These are phyloP conservation scores for Abelmoschus esculentus DNA, from an alignment of 345 rosid genomes.

Conservation along the genomic window DNA sequence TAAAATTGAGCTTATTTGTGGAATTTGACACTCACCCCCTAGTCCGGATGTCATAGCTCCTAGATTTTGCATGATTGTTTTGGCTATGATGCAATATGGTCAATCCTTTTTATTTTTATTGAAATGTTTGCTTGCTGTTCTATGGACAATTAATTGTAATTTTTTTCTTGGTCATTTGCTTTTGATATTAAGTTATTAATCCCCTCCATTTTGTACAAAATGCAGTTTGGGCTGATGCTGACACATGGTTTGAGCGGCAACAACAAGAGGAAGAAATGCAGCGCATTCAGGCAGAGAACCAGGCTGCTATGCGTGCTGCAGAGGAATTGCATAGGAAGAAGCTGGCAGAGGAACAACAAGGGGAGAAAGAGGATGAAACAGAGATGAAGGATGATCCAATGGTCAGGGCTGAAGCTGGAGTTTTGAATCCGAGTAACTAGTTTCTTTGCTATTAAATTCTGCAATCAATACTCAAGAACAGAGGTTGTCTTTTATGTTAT, in stretches of 20 bases:
- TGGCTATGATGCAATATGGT: background rate
- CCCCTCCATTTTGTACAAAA: conserved; percentile 19
- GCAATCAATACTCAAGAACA: too few species aligned
- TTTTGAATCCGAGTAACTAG: conserved; percentile 26
- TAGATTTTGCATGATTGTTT: too few species aligned
- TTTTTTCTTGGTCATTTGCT: too few species aligned
- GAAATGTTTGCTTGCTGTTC: background rate
- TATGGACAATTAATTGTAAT: background rate
- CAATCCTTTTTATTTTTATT: background rate
- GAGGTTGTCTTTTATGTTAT: background rate
- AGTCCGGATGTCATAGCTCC: too few species aligned
- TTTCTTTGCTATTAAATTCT: background rate
- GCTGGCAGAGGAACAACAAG: conserved; percentile 70
- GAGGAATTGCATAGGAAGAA: conserved; percentile 90
- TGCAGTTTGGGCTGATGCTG: conserved; percentile 98
- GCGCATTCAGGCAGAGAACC: conserved; percentile 73
- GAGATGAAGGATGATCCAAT: conserved; percentile 66
- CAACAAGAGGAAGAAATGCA: conserved; percentile 87
- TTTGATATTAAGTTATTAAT: background rate
- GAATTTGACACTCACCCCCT: too few species aligned
- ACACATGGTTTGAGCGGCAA: conserved; percentile 96
- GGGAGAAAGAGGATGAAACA: conserved; percentile 79
- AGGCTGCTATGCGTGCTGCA: conserved; percentile 77
- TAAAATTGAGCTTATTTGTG: too few species aligned
- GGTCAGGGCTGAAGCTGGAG: conserved; percentile 75